phyloP scores from a whole-genome alignment of 1,139 yeast genomes.

The Sugiyamaella novakii region DNA sequence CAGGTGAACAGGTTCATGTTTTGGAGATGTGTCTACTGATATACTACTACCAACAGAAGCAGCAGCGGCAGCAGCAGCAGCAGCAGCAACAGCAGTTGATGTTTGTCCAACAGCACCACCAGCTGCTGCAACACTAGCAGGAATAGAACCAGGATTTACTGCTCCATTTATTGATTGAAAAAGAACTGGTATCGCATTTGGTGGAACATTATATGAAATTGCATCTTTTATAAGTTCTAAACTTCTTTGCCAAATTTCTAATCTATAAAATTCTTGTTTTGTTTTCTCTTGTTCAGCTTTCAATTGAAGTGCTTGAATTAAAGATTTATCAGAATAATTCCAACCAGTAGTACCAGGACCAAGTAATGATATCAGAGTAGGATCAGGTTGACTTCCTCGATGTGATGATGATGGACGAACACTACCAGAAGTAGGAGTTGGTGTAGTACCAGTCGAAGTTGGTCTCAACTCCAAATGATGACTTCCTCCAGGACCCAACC shows the following conservation, averaged over 20 bases:
- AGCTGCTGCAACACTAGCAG: conserved; percentile 20
- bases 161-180: conserved; percentile 41
- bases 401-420: not conserved
- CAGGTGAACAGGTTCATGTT: conserved; percentile 12
- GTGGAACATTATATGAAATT: conserved; percentile 64
- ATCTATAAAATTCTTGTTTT: conserved; percentile 73
- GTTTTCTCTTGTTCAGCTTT: conserved; percentile 80
- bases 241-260: conserved; percentile 64
- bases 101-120: conserved; percentile 18
- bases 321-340: conserved; percentile 65
- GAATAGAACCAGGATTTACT: conserved; percentile 16
- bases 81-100: conserved; percentile 21
- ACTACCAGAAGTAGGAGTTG: not conserved
- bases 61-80: conserved; percentile 24
- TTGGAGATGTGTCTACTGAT: conserved; percentile 17
- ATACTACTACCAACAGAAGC: conserved; percentile 19
- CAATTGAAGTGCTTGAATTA: conserved; percentile 62
- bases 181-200: conserved; percentile 62
- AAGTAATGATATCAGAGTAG: conserved; percentile 43
- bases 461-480: conserved; percentile 12
- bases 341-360: conserved; percentile 59
- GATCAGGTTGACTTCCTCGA: conserved; percentile 11
- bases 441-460: conserved; percentile 3
- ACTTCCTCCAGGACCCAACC: conserved; percentile 9
- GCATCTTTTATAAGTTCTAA: conserved; percentile 67